Evolutionary conservation across 805 yeast species (phyloP).

Genomic region (Kuraishia borneana): DNA sequence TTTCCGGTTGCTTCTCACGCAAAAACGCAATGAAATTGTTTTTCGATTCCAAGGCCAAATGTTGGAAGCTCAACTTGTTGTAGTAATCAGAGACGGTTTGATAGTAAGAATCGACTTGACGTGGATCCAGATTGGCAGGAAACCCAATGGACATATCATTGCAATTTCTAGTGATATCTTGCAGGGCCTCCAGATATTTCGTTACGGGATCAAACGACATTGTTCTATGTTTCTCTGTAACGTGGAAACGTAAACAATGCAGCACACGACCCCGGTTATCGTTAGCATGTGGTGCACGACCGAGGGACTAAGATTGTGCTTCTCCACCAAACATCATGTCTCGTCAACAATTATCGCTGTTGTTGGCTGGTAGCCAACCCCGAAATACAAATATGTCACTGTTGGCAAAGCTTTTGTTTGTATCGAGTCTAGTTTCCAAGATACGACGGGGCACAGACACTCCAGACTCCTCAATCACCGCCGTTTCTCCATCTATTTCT

Average conservation of each 20-base stretch:
- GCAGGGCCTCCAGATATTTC: no score
- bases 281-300: no score
- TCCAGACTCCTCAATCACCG: not conserved
- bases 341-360: no score
- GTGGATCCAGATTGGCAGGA: not conserved
- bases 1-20: slow-evolving; percentile 17
- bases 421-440: slow-evolving; percentile 1
- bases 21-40: slow-evolving; percentile 51
- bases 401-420: not conserved
- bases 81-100: slow-evolving; percentile 19
- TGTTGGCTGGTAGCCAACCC: no score
- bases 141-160: not conserved
- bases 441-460: no score
- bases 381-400: not conserved
- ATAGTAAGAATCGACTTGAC: not conserved
- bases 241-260: no score
- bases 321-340: no score
- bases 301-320: no score
- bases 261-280: no score
- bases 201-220: no score
- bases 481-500: not conserved
- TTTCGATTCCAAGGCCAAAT: slow-evolving; percentile 62
- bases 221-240: no score
- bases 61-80: slow-evolving; percentile 49
- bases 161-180: no score